These are phyloP conservation scores for Boletus vinaceobasis DNA, from an alignment of 768 basidiomycete species.

Conservation along the genomic window DNA sequence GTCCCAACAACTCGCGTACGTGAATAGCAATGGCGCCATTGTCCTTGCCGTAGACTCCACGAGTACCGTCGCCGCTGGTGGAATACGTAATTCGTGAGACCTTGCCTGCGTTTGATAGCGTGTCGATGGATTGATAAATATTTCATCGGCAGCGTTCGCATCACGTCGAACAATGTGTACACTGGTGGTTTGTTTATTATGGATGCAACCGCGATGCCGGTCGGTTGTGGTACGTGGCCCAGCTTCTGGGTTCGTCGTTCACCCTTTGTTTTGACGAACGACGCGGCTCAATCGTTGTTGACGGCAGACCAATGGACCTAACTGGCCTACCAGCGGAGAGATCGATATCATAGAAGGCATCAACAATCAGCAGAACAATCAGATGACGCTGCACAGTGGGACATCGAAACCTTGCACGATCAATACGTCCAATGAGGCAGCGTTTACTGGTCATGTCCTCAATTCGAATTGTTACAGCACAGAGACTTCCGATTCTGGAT, in stretches of 20 bases:
- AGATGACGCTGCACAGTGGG: constrained; percentile 62
- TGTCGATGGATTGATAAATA: not conserved
- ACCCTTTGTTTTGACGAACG: not conserved
- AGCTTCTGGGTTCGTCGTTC: constrained; percentile 47
- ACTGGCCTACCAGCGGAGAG: constrained; percentile 57
- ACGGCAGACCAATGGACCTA: constrained; percentile 42
- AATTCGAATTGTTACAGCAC: constrained; percentile 39
- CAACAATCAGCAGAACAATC: constrained; percentile 54
- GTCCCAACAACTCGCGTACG: constrained; percentile 52
- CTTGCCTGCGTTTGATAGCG: not conserved
- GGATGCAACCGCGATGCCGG: constrained; percentile 65
- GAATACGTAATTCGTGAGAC: constrained; percentile 50
- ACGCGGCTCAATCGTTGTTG: not conserved
- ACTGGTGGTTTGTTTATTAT: constrained; percentile 67
- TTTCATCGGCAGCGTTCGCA: constrained; percentile 50
- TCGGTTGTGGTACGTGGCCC: constrained; percentile 61
- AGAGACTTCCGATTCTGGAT: constrained; percentile 42
- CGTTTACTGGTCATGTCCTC: constrained; percentile 24
- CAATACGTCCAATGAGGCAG: constrained; percentile 8
- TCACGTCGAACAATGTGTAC: constrained; percentile 57
- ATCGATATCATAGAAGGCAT: constrained; percentile 77
- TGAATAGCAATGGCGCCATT: constrained; percentile 49
- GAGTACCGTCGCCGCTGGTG: constrained; percentile 43
- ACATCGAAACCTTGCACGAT: constrained; percentile 33
- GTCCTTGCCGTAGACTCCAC: constrained; percentile 61